Conservation (phyloP, 2,329 filamentous ascomycete species). For the Stemphylium lycopersici region DNA sequence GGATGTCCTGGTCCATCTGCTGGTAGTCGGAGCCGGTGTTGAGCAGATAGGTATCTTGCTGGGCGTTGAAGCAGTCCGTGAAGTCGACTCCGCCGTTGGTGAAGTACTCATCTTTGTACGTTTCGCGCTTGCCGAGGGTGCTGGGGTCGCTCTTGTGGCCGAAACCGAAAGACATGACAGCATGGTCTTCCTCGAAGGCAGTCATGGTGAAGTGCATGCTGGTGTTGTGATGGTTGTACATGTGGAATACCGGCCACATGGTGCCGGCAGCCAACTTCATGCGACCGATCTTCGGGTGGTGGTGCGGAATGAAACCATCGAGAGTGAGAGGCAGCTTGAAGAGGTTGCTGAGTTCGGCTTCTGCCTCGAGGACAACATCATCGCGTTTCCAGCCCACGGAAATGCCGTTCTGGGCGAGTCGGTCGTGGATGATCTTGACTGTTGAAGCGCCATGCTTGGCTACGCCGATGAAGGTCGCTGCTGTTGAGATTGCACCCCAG, state of each 20-base stretch:
- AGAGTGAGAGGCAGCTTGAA: background rate
- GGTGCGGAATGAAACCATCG: background rate
- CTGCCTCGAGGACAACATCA: background rate
- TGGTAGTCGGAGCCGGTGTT: background rate
- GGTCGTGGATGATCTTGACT: background rate
- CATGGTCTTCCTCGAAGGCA: background rate
- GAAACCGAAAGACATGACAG: background rate
- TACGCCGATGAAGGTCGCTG: background rate
- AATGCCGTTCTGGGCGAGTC: background rate
- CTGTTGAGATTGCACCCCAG: background rate
- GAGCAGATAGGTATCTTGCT: background rate
- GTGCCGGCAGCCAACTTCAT: background rate
- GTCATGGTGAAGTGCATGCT: background rate
- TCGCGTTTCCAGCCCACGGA: background rate
- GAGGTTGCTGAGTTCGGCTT: background rate
- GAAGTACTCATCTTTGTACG: background rate
- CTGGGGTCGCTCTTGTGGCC: background rate
- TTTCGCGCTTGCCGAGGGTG: background rate
- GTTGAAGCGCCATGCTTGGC: background rate
- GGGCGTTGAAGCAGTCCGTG: background rate
- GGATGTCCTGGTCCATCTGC: background rate
- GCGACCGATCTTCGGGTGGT: background rate
- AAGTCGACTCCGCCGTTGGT: slow-evolving; percentile 1
- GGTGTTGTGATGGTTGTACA: background rate
- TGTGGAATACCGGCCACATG: background rate